These are phyloP conservation scores for Gaeumannomyces tritici DNA, from an alignment of 2,329 filamentous ascomycete species.

Conservation along the genomic window DNA sequence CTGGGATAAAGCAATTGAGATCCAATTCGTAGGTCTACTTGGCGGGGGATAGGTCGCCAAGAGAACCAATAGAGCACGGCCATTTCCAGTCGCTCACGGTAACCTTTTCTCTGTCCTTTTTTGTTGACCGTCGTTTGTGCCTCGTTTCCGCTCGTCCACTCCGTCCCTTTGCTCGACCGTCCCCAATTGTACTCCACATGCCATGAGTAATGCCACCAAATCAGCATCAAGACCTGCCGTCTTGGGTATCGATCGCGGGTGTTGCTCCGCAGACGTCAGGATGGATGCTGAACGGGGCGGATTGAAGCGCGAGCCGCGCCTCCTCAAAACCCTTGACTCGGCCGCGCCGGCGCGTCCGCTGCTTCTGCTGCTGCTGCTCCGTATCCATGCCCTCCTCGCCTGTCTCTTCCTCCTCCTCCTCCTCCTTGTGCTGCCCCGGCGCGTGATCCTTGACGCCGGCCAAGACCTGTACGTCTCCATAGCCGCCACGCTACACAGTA, in stretches of 20 bases:
- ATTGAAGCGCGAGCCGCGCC: not conserved
- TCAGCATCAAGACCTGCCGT: not conserved
- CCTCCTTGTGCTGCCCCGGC: not conserved
- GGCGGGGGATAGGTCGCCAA: no score
- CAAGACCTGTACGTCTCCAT: not conserved
- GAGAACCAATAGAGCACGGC: not conserved
- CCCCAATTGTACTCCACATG: not conserved
- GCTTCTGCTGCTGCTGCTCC: not conserved
- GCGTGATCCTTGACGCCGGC: not conserved
- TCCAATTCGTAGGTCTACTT: no score
- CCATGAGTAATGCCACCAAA: not conserved
- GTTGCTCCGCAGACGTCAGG: not conserved
- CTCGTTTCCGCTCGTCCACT: not conserved
- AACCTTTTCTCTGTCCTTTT: no score
- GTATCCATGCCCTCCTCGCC: not conserved
- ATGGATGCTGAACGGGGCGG: not conserved
- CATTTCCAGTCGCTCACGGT: not conserved
- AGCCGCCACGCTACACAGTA: not conserved
- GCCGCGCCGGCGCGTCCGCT: no score
- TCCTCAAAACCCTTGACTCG: not conserved
- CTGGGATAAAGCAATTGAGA: no score
- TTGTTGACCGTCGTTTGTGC: no score
- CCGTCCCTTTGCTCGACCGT: not conserved
- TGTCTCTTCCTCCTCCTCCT: not conserved
- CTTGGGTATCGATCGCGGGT: not conserved